Evolutionary conservation across 345 rosid species (phyloP), one percentile per base, ranked within the genome.

Genomic region (Rhizophora apiculata): DNA sequence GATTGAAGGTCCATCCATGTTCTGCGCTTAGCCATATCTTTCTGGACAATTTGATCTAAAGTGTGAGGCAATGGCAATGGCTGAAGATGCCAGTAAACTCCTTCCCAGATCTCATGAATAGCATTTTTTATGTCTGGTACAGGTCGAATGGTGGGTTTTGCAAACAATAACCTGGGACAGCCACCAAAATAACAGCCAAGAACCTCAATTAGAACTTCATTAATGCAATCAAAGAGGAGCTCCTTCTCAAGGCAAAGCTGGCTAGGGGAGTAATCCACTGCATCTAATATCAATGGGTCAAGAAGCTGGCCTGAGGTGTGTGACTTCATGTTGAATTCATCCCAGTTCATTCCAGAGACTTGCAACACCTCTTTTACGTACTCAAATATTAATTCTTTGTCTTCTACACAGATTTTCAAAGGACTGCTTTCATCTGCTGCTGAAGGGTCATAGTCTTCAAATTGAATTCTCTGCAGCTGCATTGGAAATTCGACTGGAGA

Each of bases 191-290:
- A 72, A 64, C 77, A 73, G 27, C 63, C 83, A 39, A 84, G 86
- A 51, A 88, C 67, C 79, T 90, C 92, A 80, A 77, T 58, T 51
- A 95, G 89, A 79, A 82, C 92, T 78, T 95, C 99, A 8, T 88
- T 87, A 66, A 87, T 82, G 68, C 89, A 86, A 76, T 92, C 91
- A 32, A 87, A 88, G 55, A 92, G 84, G 55, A 90, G 88, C 59
- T 81, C 77, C 68, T 79, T 74, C 31, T 82, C 83, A 10, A 7
- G 55, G 72, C 90, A 86, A 69, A 85, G 78, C 46, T 76, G 76
- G 83, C 75, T 84, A 15, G 87, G 72, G 30, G 69, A 84, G 85
- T 86, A 86, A 62, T 85, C 80, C 36, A 82, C 71, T 64, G 84
- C 88, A 32, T 79, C 77, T 62, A 74, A 69, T 69, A 88, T 64